A percentile compares a stretch with the other conserved stretches of the same genome.
Evolutionary conservation across 1,139 yeast species (phyloP).

Genomic region (Yamadazyma mexicana): DNA sequence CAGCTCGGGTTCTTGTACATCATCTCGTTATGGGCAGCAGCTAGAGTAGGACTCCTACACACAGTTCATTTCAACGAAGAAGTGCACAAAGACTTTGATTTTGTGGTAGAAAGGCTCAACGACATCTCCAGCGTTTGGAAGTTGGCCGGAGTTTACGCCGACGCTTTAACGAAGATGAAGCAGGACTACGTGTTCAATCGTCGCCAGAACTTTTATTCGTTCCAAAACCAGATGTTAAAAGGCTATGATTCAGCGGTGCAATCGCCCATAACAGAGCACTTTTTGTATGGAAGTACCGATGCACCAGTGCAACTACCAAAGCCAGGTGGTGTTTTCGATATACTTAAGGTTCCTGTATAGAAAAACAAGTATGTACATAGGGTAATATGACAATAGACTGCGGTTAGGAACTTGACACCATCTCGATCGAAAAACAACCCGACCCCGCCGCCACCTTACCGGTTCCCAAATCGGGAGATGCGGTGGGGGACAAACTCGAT

Average conservation of each 20-base stretch:
- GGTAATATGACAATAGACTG: too few species aligned
- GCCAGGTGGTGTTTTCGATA: slow-evolving; percentile 2
- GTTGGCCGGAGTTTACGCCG: slow-evolving; percentile 1
- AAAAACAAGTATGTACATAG: too few species aligned
- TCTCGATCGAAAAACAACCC: too few species aligned
- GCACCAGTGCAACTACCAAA: background rate
- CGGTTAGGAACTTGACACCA: too few species aligned
- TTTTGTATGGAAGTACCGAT: background rate
- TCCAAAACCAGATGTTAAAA: background rate
- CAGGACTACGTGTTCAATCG: slow-evolving; percentile 1
- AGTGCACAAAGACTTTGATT: slow-evolving; percentile 3
- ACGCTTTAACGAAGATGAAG: slow-evolving; percentile 1
- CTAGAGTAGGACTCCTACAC: background rate
- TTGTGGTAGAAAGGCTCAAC: slow-evolving; percentile 1
- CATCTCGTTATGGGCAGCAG: slow-evolving; percentile 5
- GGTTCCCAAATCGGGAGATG: background rate
- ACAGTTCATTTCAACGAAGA: slow-evolving; percentile 1
- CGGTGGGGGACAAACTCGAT: background rate
- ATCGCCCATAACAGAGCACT: slow-evolving; percentile 1
- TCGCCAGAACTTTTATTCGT: background rate
- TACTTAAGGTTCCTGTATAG: slow-evolving; percentile 1
- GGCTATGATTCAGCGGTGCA: slow-evolving; percentile 1
- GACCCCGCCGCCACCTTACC: background rate
- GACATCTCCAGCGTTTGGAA: slow-evolving; percentile 5
- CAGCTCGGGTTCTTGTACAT: slow-evolving; percentile 6